Base-by-base conservation (phyloP, 495 filamentous ascomycete genomes). In the Chaetomidium leptoderma region DNA sequence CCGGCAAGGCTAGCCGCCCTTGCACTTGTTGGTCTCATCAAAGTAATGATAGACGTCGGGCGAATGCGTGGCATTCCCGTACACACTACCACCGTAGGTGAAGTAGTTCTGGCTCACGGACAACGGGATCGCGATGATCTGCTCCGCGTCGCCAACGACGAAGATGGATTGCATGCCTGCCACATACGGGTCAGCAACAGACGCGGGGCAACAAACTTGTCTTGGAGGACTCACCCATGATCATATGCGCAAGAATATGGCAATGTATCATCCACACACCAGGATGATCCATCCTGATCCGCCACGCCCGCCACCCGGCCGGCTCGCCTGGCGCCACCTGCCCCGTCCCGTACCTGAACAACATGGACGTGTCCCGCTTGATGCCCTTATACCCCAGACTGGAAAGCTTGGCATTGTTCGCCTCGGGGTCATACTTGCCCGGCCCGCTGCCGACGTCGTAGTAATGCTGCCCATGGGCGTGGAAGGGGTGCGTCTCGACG, bases 181-280 rank as follows among this genome's bases (percentile, higher is more conserved):
- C 14, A 19, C 14, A 35, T 29, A 5, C 23, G 2, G n/a, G 57
- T 64, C 23, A 61, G 58, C 33, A 64, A 37, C 40, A 49, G 10
- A 0, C 17, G 17, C 9, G 14, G 9, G 37, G 2, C 17, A 16
- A 46, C 24, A 47, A 27, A 29, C 26, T 17, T 4, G 32, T 29
- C 29, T 17, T 21, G 6, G 24, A 36, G 36, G 9, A 58, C 56
- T 57, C 46, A 66, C 65, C 66, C 59, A 65, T 67, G 51, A 63
- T 55, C 68, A 71, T 71, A 44, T 71, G 68, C 5, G 52, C 57
- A 23, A 71, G 45, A 36, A 80, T 77, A 67, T 86, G 83, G 59
- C 83, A 86, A 66, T 86, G 83, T 24, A 83, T 67, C 78, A 85
- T 81, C 83, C 83, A 86, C 16, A 82, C 81, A 3, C 82, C 81